Percentiles rank a stretch among this genome's conserved stretches.
Evolutionary conservation across 2,329 filamentous ascomycete species (phyloP).

Genomic region (Talaromyces sp.): DNA sequence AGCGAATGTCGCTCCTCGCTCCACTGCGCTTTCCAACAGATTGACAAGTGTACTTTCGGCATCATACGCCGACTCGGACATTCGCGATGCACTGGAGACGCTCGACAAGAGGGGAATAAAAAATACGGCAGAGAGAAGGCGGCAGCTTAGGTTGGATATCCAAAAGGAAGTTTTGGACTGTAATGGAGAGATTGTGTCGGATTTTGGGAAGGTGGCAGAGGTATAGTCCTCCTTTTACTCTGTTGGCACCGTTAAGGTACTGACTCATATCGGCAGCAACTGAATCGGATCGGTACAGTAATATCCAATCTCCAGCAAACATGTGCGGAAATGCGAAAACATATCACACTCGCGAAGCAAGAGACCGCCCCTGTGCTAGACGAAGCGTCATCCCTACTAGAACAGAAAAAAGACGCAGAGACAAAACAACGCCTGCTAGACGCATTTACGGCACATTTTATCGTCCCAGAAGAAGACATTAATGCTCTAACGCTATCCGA

Average conservation of each 20-base stretch:
- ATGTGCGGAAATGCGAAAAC: conserved; percentile 74
- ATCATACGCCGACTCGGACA: conserved; percentile 89
- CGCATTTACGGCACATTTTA: conserved; percentile 77
- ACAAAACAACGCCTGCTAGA: conserved; percentile 73
- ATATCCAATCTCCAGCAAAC: conserved; percentile 75
- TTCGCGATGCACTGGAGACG: conserved; percentile 76
- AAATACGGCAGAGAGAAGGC: conserved; percentile 74
- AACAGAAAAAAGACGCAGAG: conserved; percentile 70
- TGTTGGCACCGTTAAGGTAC: not conserved
- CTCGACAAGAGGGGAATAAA: conserved; percentile 68
- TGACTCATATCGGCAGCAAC: conserved; percentile 60
- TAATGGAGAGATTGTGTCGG: conserved; percentile 82
- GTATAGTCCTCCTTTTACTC: conserved; percentile 43
- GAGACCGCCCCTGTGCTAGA: conserved; percentile 72
- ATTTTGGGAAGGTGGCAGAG: conserved; percentile 87
- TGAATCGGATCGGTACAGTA: conserved; percentile 75
- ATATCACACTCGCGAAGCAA: conserved; percentile 70
- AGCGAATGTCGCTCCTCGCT: conserved; percentile 29
- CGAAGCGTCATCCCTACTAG: conserved; percentile 71
- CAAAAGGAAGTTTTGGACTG: conserved; percentile 91
- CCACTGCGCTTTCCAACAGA: conserved; percentile 72
- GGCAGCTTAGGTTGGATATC: conserved; percentile 74
- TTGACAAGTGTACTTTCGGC: conserved; percentile 82
- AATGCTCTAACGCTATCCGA: conserved; percentile 71
- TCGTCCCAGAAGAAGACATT: conserved; percentile 77